Percentiles rank a stretch among this genome's conserved stretches.
phyloP scores from a whole-genome alignment of 805 yeast species.

The Yarrowia deformans region DNA sequence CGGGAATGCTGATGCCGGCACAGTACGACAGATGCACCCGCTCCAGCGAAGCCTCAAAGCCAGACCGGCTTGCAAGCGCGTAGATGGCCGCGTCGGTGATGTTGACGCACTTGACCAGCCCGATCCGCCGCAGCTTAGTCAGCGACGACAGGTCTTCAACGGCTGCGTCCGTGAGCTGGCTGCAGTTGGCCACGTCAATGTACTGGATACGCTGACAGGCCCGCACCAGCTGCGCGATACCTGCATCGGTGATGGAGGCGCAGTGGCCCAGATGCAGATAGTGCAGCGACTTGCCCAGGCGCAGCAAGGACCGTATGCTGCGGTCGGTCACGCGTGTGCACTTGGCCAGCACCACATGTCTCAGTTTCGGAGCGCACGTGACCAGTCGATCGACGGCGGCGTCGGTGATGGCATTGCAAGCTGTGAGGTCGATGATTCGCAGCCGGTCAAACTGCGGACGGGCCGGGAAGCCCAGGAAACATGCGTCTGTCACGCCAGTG shows the following conservation, averaged over 20 bases:
- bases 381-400: conserved; percentile 75
- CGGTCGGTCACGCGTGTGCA: conserved; percentile 87
- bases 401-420: conserved; percentile 83
- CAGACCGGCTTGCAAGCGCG: conserved; percentile 67
- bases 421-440: conserved; percentile 84
- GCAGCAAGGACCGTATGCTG: conserved; percentile 72
- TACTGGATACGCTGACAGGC: conserved; percentile 86
- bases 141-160: conserved; percentile 76
- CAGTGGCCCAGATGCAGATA: conserved; percentile 96
- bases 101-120: conserved; percentile 87
- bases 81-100: conserved; percentile 84
- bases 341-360: conserved; percentile 89
- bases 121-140: conserved; percentile 85
- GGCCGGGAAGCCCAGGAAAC: conserved; percentile 63
- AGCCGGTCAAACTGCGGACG: conserved; percentile 63
- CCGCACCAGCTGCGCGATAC: conserved; percentile 76
- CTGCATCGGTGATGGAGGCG: conserved; percentile 84
- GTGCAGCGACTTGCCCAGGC: conserved; percentile 79
- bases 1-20: conserved; percentile 75
- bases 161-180: conserved; percentile 84
- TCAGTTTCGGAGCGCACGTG: conserved; percentile 77
- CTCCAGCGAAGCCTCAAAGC: conserved; percentile 81
- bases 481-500: conserved; percentile 68
- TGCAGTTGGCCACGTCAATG: conserved; percentile 94
- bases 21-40: conserved; percentile 94